A percentile compares a stretch with the other conserved stretches of the same genome.
phyloP scores from a whole-genome alignment of 495 filamentous ascomycete genomes.

The Zalerion maritima region DNA sequence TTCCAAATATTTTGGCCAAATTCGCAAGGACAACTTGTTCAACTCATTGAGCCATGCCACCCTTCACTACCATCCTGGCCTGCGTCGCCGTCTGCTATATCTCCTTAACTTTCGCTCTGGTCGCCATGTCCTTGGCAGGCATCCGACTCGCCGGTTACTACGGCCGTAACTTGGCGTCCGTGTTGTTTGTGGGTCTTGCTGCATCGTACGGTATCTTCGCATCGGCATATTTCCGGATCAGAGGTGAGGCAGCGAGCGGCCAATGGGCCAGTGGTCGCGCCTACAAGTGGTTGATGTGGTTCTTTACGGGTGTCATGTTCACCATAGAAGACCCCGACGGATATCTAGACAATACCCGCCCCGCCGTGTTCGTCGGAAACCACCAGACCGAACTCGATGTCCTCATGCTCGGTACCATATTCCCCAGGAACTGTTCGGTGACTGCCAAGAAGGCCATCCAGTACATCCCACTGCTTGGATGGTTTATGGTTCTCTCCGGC shows the following conservation, averaged over 20 bases:
- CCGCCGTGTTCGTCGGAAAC: conserved; percentile 83
- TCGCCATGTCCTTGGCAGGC: conserved; percentile 40
- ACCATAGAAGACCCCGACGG: conserved; percentile 53
- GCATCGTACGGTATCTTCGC: conserved; percentile 67
- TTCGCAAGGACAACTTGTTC: no score
- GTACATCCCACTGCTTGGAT: conserved; percentile 74
- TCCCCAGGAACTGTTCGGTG: conserved; percentile 83
- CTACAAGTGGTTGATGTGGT: conserved; percentile 70
- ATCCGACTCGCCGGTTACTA: conserved; percentile 48
- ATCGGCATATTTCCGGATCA: conserved; percentile 53
- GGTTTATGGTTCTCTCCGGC: conserved; percentile 87
- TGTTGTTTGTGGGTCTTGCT: conserved; percentile 47
- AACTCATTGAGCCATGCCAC: no score
- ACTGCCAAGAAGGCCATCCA: conserved; percentile 82
- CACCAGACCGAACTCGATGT: conserved; percentile 95
- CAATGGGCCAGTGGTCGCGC: conserved; percentile 74
- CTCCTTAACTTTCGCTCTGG: conserved; percentile 43
- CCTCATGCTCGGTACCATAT: conserved; percentile 70
- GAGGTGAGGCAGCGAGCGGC: conserved; percentile 57
- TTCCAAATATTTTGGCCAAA: no score
- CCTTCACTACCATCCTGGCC: conserved; percentile 26
- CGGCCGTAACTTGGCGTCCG: conserved; percentile 57
- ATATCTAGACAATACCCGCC: conserved; percentile 48
- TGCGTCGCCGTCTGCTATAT: conserved; percentile 44
- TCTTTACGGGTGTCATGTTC: conserved; percentile 66